Percentiles rank a stretch among this genome's conserved stretches.
These are phyloP conservation scores for Vitis riparia DNA, from an alignment of 164 flowering plant species.

Conservation along the genomic window DNA sequence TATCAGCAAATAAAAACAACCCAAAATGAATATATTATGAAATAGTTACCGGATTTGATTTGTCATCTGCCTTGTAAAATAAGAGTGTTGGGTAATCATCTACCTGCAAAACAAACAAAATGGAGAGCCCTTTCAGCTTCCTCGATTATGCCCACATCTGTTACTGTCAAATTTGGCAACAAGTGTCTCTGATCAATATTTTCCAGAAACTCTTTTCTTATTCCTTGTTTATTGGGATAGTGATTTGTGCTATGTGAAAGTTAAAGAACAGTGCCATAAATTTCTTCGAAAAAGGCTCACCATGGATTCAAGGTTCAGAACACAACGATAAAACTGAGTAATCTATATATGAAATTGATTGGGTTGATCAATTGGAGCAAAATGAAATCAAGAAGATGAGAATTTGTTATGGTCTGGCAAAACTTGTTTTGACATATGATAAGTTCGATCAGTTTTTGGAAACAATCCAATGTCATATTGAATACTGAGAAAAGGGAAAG, in stretches of 20 bases:
- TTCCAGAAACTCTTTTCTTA: too few species aligned
- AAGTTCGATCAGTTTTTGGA: too few species aligned
- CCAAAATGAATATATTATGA: neutral
- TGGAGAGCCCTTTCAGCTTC: neutral
- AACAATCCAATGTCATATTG: too few species aligned
- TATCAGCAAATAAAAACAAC: neutral
- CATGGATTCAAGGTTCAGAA: neutral
- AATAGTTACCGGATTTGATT: conserved; percentile 67
- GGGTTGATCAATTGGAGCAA: neutral
- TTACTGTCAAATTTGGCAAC: too few species aligned
- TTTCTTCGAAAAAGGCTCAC: neutral
- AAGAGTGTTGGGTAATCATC: conserved; percentile 71
- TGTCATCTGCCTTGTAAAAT: conserved; percentile 65
- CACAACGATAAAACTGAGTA: neutral
- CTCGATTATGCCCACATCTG: neutral
- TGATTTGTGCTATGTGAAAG: neutral
- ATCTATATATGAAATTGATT: neutral
- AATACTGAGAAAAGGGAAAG: too few species aligned
- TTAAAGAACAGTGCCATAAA: neutral
- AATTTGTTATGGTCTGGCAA: too few species aligned
- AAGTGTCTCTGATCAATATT: too few species aligned
- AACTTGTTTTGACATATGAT: too few species aligned
- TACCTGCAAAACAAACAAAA: conserved; percentile 45
- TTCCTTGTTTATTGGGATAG: too few species aligned
- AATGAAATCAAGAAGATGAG: neutral